Evolutionary conservation across 495 filamentous ascomycete species (phyloP).

Genomic region (Lepidopterella palustris): DNA sequence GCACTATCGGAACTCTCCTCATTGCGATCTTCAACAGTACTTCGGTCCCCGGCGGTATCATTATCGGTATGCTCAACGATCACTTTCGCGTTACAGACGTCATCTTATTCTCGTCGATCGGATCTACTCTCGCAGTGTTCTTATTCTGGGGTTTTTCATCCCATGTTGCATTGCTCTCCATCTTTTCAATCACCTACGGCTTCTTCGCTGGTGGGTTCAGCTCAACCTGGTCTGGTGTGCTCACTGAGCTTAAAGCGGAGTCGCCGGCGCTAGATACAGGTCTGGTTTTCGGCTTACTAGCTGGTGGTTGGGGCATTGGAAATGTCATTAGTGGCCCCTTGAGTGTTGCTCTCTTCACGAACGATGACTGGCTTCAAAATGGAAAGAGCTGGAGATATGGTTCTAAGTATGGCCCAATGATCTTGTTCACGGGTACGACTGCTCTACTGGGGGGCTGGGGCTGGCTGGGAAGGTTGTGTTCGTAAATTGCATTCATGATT

Average conservation of each 20-base stretch:
- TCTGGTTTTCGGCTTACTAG: slow-evolving; percentile 24
- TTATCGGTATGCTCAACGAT: slow-evolving; percentile 21
- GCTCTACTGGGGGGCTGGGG: neutral
- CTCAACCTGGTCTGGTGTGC: slow-evolving; percentile 15
- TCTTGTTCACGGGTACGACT: slow-evolving; percentile 3
- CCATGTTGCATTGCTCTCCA: slow-evolving; percentile 10
- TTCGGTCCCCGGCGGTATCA: slow-evolving; percentile 16
- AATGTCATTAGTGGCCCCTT: slow-evolving; percentile 8
- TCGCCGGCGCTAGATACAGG: slow-evolving; percentile 20
- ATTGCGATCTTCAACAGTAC: slow-evolving; percentile 15
- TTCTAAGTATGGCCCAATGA: slow-evolving; percentile 1
- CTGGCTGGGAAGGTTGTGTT: too few relatives aligned
- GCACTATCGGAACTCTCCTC: slow-evolving; percentile 10
- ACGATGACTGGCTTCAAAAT: neutral
- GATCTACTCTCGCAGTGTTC: slow-evolving; percentile 18
- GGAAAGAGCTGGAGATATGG: neutral
- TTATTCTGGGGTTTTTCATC: slow-evolving; percentile 25
- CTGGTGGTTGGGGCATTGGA: slow-evolving; percentile 13
- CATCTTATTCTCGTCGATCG: slow-evolving; percentile 22
- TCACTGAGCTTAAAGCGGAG: slow-evolving; percentile 16
- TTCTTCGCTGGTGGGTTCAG: slow-evolving; percentile 31
- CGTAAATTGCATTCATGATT: too few relatives aligned
- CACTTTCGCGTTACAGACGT: slow-evolving; percentile 10
- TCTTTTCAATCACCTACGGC: slow-evolving; percentile 23
- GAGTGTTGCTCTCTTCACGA: slow-evolving; percentile 1